A percentile compares a stretch with the other conserved stretches of the same genome.
phyloP scores from a whole-genome alignment of 495 filamentous ascomycete species.

The Thermothielavioides terrestris region DNA sequence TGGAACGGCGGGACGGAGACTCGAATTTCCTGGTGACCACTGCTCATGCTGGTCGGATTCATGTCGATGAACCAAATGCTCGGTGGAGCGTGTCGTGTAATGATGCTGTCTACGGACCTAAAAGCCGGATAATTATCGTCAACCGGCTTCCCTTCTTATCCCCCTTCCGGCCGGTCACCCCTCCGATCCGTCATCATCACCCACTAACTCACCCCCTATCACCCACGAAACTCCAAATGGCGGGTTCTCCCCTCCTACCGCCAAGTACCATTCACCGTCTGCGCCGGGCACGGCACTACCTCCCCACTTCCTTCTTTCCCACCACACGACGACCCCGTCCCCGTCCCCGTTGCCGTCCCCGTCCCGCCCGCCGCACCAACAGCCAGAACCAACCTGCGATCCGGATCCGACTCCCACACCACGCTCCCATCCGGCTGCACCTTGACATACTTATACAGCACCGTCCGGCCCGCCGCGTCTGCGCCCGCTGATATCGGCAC shows the following conservation, averaged over 20 bases:
- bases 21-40: no score
- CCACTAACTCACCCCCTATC: not conserved
- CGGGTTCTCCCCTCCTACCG: no score
- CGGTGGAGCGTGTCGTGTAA: no score
- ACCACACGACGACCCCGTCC: not conserved
- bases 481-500: slow-evolving; percentile 44
- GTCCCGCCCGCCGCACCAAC: slow-evolving; percentile 34
- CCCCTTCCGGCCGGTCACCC: no score
- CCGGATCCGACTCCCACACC: slow-evolving; percentile 57
- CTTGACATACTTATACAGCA: slow-evolving; percentile 65
- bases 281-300: not conserved
- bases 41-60: no score
- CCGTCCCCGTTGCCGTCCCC: no score
- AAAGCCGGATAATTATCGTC: no score
- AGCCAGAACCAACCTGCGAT: slow-evolving; percentile 50
- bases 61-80: no score
- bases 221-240: not conserved
- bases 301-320: not conserved
- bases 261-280: slow-evolving; percentile 2
- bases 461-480: no score
- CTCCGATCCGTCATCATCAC: not conserved
- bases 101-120: no score
- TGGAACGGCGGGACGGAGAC: no score
- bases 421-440: slow-evolving; percentile 45
- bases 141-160: no score